Base-by-base conservation (phyloP, 1,139 yeast genomes). In the Ogataea hybrid region DNA sequence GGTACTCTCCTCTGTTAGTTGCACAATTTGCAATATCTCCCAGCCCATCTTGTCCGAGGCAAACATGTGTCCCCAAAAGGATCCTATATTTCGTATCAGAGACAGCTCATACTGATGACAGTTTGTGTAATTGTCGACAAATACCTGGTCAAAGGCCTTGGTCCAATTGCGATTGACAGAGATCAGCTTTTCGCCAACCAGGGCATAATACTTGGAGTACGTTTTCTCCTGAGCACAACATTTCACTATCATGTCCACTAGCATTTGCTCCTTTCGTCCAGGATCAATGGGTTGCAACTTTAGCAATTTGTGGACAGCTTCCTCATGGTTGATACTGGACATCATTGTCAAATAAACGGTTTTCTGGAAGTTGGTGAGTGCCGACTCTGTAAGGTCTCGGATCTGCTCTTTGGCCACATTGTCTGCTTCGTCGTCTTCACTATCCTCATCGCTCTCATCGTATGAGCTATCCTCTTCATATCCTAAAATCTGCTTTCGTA, bases 311-410 rank as follows among this genome's bases (percentile, higher is more conserved):
- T 90, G 97, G 0, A 87, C 89, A 1, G 96, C 94, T 68, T 92
- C 99, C 52, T 88, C 96, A 3, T 92, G 81, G 1, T 95, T 83
- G 80, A 90, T 77, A 43, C 96, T 82, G n/a, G 97, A 87, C 85
- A 87, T 89, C 23, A 92, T 69, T 0, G 94, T 83, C 35, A 89
- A 68, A 55, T 90, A 90, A 2, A 90, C 84, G 1, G 77, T 75
- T 56, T 88, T 85, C 50, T 88, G 85, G 50, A 78, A 77, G 39
- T 78, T 77, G 3, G 79, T 68, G 28, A 81, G 62, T 29, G 79
- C 81, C 1, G 80, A 65, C 42, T 83, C 84, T 0, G 96, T 84
- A 72, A 84, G 68, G 60, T 90, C 97, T 29, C 71, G 68, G 39
- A 82, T 69, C 50, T 43, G 54, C 44, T 33, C 54, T 51, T 44